A percentile compares a stretch with the other conserved stretches of the same genome.
These are phyloP conservation scores for Pythium pyrilobum DNA, from an alignment of 352 stramenopile genomes.

Conservation along the genomic window DNA sequence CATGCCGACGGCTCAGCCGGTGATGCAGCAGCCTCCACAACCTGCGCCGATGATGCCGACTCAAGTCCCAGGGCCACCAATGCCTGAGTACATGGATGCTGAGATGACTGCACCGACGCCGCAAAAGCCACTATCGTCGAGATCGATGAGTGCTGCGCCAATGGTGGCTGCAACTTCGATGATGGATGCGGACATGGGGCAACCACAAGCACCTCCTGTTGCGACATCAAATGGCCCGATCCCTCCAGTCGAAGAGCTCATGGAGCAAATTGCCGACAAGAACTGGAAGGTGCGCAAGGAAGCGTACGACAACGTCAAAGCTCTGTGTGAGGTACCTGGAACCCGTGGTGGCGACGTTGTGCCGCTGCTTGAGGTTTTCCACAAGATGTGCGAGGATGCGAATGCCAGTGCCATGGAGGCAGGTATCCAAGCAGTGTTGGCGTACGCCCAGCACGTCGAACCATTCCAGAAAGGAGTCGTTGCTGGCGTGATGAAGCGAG, in stretches of 20 bases:
- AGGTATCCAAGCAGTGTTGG: slow-evolving; percentile 62
- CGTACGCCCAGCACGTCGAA: slow-evolving; percentile 57
- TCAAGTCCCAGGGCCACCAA: slow-evolving; percentile 4
- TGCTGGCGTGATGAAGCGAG: slow-evolving; percentile 56
- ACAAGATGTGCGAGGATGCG: slow-evolving; percentile 77
- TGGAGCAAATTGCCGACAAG: slow-evolving; percentile 68
- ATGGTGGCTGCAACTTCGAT: background rate
- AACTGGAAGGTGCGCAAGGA: slow-evolving; percentile 87
- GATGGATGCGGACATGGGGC: background rate
- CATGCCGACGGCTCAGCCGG: background rate
- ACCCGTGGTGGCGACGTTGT: slow-evolving; percentile 37
- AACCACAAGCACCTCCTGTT: slow-evolving; percentile 2
- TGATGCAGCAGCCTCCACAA: background rate
- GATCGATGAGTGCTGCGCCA: no score
- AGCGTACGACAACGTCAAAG: slow-evolving; percentile 71
- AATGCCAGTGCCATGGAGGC: slow-evolving; percentile 83
- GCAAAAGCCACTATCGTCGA: background rate
- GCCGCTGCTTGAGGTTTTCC: slow-evolving; percentile 54
- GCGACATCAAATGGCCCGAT: slow-evolving; percentile 6
- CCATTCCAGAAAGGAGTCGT: slow-evolving; percentile 74
- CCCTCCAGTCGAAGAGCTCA: slow-evolving; percentile 38
- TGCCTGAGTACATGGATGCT: slow-evolving; percentile 10
- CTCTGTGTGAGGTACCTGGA: slow-evolving; percentile 43
- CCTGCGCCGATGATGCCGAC: slow-evolving; percentile 1
- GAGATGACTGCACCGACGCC: slow-evolving; percentile 13